Conservation (phyloP, 805 yeast species). For the Candida stauntonica region DNA sequence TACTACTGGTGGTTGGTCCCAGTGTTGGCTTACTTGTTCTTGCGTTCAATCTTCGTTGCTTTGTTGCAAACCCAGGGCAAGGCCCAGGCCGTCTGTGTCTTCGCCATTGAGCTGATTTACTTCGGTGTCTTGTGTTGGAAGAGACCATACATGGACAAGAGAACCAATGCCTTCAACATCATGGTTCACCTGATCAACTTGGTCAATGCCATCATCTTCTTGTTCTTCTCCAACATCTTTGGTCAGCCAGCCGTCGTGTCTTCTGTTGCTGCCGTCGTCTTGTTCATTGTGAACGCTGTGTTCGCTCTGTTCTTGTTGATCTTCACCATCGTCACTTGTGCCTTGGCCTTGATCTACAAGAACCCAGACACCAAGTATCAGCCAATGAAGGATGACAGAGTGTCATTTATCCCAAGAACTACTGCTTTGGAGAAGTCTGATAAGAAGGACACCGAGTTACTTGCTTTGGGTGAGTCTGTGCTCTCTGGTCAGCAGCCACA, state of each 20-base stretch:
- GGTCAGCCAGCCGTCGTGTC: constrained; percentile 84
- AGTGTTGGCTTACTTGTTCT: constrained; percentile 57
- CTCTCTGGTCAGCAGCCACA: constrained; percentile 28
- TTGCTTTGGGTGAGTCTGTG: constrained; percentile 28
- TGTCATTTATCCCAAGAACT: constrained; percentile 79
- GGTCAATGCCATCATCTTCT: constrained; percentile 78
- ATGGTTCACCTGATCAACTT: constrained; percentile 75
- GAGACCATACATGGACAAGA: constrained; percentile 90
- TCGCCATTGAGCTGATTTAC: constrained; percentile 70
- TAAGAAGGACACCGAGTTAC: constrained; percentile 27
- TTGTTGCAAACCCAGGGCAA: constrained; percentile 78
- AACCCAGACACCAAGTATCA: constrained; percentile 95
- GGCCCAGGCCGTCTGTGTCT: constrained; percentile 72
- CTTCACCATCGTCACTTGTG: constrained; percentile 84
- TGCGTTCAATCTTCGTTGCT: constrained; percentile 81
- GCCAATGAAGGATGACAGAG: constrained; percentile 95
- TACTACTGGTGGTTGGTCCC: constrained; percentile 78
- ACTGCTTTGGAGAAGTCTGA: constrained; percentile 23
- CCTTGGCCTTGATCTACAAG: constrained; percentile 75
- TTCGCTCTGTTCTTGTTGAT: constrained; percentile 78
- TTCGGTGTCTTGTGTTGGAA: constrained; percentile 60
- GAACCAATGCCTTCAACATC: constrained; percentile 92
- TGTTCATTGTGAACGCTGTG: constrained; percentile 84
- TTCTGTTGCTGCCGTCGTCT: constrained; percentile 86
- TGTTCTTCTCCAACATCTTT: constrained; percentile 84